These are phyloP conservation scores for Alternaria sp. DNA, from an alignment of 2,329 filamentous ascomycete genomes.

Conservation along the genomic window DNA sequence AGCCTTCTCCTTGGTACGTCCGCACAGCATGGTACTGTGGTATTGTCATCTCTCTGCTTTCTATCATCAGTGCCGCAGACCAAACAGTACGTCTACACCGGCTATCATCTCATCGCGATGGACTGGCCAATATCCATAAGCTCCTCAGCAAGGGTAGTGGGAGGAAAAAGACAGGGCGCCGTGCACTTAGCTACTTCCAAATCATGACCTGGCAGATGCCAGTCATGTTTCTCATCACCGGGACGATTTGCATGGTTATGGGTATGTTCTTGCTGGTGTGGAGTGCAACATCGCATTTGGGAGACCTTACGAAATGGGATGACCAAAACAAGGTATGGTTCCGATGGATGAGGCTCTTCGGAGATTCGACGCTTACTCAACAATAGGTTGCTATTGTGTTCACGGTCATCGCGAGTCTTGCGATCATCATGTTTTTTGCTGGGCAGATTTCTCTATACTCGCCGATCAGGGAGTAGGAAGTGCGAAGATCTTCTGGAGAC, in stretches of 20 bases:
- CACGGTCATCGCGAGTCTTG: conserved; percentile 19
- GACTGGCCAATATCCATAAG: conserved; percentile 44
- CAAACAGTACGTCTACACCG: conserved; percentile 56
- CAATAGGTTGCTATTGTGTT: conserved; percentile 28
- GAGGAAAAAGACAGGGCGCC: conserved; percentile 25
- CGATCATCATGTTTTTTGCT: conserved; percentile 26
- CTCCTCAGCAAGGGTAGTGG: conserved; percentile 39
- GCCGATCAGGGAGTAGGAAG: not conserved
- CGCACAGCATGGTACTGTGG: conserved; percentile 55
- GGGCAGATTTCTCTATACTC: conserved; percentile 26
- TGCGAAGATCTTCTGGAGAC: not conserved
- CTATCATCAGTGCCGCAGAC: conserved; percentile 57
- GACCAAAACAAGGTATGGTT: conserved; percentile 4
- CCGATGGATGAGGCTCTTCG: not conserved
- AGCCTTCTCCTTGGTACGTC: conserved; percentile 52
- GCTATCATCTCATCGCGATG: conserved; percentile 53
- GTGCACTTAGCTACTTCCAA: conserved; percentile 36
- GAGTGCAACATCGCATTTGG: conserved; percentile 38
- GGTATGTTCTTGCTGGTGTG: conserved; percentile 48
- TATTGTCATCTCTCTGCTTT: conserved; percentile 60
- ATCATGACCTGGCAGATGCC: conserved; percentile 51
- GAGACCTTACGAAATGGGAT: conserved; percentile 37
- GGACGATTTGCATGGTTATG: too few relatives aligned
- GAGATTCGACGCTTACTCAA: not conserved
- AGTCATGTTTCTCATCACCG: conserved; percentile 14